These are phyloP conservation scores for Candida ovalis DNA, from an alignment of 805 yeast species.

Conservation along the genomic window DNA sequence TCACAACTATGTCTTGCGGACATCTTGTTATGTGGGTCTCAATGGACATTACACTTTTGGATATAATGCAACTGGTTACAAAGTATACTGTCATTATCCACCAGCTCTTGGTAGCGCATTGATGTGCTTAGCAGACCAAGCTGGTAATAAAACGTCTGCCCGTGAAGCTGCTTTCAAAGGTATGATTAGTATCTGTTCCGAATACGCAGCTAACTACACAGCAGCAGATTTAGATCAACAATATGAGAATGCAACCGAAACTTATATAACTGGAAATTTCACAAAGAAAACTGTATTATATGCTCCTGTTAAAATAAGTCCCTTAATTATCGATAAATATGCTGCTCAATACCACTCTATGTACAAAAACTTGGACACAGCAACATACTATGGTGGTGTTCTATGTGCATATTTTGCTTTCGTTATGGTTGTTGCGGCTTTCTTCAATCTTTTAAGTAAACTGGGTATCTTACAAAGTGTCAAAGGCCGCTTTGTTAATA, in stretches of 20 bases:
- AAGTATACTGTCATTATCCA: conserved; percentile 14
- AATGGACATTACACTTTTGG: neutral
- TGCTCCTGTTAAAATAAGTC: conserved; percentile 14
- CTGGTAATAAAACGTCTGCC: conserved; percentile 1
- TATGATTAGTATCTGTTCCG: conserved; percentile 2
- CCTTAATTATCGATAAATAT: conserved; percentile 3
- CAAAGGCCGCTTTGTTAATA: conserved; percentile 31
- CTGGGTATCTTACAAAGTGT: conserved; percentile 27
- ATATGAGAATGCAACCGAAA: conserved; percentile 26
- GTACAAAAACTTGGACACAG: conserved; percentile 25
- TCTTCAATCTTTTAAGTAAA: conserved; percentile 30
- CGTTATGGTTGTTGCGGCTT: conserved; percentile 35
- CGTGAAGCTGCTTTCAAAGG: conserved; percentile 4
- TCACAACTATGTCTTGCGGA: too few species aligned
- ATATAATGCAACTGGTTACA: conserved; percentile 1
- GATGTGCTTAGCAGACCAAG: conserved; percentile 7
- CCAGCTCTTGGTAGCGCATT: conserved; percentile 15
- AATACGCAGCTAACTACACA: neutral
- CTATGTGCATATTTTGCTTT: conserved; percentile 38
- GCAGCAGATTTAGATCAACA: conserved; percentile 9
- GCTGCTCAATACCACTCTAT: conserved; percentile 12
- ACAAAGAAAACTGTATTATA: conserved; percentile 13
- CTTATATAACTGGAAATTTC: conserved; percentile 7
- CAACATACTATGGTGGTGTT: conserved; percentile 33
- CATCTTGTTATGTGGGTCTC: neutral